Evolutionary conservation across 108 stramenopile genomes (phyloP), one percentile per base, ranked within the genome.

Genomic region (Skeletonema potamos): DNA sequence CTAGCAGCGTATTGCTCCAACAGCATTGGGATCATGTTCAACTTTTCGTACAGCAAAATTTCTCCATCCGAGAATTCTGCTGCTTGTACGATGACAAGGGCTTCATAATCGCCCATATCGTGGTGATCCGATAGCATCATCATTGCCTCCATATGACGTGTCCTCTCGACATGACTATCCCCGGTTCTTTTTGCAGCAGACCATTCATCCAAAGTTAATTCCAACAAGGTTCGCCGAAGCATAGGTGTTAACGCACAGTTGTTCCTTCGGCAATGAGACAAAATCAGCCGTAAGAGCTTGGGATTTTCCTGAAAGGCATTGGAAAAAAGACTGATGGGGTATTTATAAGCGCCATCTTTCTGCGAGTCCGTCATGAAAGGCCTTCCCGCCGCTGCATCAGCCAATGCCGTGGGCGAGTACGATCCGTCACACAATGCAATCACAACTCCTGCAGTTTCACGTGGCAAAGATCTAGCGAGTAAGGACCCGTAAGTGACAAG

Each of bases 141-240:
- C 61, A 94, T 86, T 54, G 91, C 91, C 59, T 91, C 90, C 48
- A 87, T 81, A 15, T 86, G 84, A 33, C 91, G 76, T 28, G 87
- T 70, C 70, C 86, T 92, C 57, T 89, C 88, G 10, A 70, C 79
- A 29, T 90, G 87, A 9, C 70, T 79, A 70, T 95, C 93, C 12
- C 89, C 89, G 1, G 78, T 82, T 4, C 89, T 74, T 44, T 90
- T 90, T 41, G 87, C 88, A 11, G 81, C 66, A 39, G 90, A 90
- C 93, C 93, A 95, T 76, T 95, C 93, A 30, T 84, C 87, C 60
- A 95, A 73, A 29, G 91, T 92, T 51, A 95, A 65, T 65, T 95
- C 93, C 44, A 95, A 72, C 62, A 91, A 66, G 5, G 89, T 90
- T 27, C 91, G 74, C 57, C 87, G 76, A n/a, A 95, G 74, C 27